Evolutionary conservation across 257 asterid species (phyloP), one percentile per base, ranked within the genome.

Genomic region (Avicennia marina): DNA sequence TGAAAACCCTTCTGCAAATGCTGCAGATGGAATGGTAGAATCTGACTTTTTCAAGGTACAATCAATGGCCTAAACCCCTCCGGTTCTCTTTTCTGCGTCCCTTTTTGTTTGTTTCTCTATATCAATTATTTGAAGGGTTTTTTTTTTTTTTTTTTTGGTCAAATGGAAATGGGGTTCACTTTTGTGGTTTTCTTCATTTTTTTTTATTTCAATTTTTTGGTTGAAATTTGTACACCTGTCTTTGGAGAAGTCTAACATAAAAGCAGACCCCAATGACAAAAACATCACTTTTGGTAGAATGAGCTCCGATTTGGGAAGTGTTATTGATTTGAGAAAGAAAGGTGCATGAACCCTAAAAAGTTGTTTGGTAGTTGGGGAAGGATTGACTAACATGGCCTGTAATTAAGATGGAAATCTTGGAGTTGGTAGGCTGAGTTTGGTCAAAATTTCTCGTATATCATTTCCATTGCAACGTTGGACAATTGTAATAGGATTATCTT

Each of bases 11-110:
- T 58, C 66, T 68, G 68, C 62, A 61, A 68, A 54, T 67, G 69
- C 68, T 17, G 31, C 69, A 48, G 69, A 26, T 59, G 67, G n/a
- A 57, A 39, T 71, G 53, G 13, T 65, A 63, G 66, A 64, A 48
- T 82, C 87, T 61, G 59, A 75, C 73, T 39, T 74, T 75, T 77
- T 72, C 78, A 79, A 84, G 95, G 95, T 86, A 82, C 72, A 72
- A 71, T 65, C 78, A 72, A 71, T 59, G 10, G 12, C 48, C 58
- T 67, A 50, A n/a, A 26, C 39, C 17, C 21, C 39, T n/a, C 21
- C 0, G 15, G 9, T 17, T 7, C 39, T 34, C 60, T 64, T 40
- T 40, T 7, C 18, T 40, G 3, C 10, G 4, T n/a, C n/a, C n/a
- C 43, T 38, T 17, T 38, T 64, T 44, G 40, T 22, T 50, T 45